Conservation (phyloP, 2,329 filamentous ascomycete genomes). For the Penicillium sp. region DNA sequence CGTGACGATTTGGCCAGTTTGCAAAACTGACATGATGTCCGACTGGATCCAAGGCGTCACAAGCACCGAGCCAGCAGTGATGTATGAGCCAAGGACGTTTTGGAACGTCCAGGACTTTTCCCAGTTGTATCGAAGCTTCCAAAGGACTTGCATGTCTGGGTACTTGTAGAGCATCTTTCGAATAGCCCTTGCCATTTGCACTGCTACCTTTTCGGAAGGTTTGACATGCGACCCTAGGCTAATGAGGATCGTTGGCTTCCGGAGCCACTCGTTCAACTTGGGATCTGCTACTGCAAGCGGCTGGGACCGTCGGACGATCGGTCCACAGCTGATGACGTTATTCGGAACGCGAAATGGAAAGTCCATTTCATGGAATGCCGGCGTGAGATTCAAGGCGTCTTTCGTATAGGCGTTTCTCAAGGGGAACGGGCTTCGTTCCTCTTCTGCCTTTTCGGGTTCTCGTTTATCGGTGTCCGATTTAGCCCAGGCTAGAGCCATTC, state of each 20-base stretch:
- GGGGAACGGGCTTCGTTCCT: constrained; percentile 24
- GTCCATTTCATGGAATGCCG: constrained; percentile 35
- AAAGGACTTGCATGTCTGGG: constrained; percentile 39
- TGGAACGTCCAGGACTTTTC: constrained; percentile 10
- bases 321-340: constrained; percentile 46
- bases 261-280: constrained; percentile 45
- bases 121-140: constrained; percentile 35
- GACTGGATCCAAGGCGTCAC: constrained; percentile 18
- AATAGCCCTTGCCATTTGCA: constrained; percentile 39
- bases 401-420: constrained; percentile 27
- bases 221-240: constrained; percentile 46
- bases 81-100: constrained; percentile 9
- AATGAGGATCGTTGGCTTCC: constrained; percentile 45
- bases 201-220: constrained; percentile 25
- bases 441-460: constrained; percentile 26
- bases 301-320: constrained; percentile 40
- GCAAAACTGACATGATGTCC: constrained; percentile 28
- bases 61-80: constrained; percentile 11
- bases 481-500: constrained; percentile 3
- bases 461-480: constrained; percentile 19
- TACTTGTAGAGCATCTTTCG: constrained; percentile 36
- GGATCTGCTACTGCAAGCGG: constrained; percentile 40
- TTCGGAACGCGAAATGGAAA: constrained; percentile 40
- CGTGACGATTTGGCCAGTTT: constrained; percentile 38
- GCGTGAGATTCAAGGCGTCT: constrained; percentile 27